Base-by-base conservation (phyloP, 208 protist genomes). In the Trypanosoma congolense region DNA sequence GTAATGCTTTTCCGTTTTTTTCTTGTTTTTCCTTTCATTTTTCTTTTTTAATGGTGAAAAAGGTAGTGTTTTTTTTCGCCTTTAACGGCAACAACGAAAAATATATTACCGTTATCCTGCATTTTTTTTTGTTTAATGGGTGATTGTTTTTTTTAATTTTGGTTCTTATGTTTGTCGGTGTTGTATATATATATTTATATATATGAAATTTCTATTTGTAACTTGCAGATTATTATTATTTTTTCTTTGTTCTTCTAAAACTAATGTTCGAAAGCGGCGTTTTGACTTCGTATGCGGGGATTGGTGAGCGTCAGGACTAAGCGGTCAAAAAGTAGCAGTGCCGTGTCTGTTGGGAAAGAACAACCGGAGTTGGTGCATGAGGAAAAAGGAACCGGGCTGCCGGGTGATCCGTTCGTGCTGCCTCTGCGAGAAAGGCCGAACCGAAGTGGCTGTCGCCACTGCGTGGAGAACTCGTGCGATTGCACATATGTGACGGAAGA, bases 361-460 rank as follows among this genome's bases (percentile, higher is more conserved):
- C n/a, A n/a, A n/a, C 12, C 2, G 41, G 16, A 22, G 18, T 35
- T 24, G 42, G 8, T 38, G 0, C 24, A n/a, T n/a, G n/a, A n/a
- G 24, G 56, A 84, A 59, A 21, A 29, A 0, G 84, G 80, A 1
- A 65, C 48, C 10, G 81, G 80, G 2, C 57, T 63, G 9, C 44
- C 77, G 9, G 46, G 54, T 18, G 57, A 73, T 19, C 86, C 86
- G 8, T 83, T 76, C 59, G 57, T 61, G 0, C 64, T 84, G 25
- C 65, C 78, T 0, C 42, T 93, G 31, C 77, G 83, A 4, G 28
- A 50, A 0, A 54, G 6, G 0, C 61, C 75, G 0, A 93, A 93
- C 48, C 16, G 14, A 2, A 72, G 62, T 24, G 54, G 56, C 3
- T 93, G 87, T 46, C 28, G 75, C 1, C 75, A 87, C 66, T 93